Base-by-base conservation (phyloP, 345 rosid genomes). In the Eucalyptus erythrocorys region DNA sequence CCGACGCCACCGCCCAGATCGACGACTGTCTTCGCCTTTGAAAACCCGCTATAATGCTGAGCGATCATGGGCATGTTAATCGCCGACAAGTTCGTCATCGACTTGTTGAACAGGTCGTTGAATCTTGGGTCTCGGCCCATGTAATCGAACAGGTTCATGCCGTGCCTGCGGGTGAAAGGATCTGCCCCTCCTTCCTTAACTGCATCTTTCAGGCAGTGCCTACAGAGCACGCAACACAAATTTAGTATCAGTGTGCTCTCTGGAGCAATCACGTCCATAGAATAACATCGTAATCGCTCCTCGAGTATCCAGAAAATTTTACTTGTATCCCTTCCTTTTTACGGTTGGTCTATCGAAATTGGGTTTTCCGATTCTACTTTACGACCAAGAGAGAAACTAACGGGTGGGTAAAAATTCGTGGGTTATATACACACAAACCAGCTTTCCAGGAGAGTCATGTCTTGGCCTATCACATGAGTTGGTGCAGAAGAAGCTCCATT, bases 391-490 rank as follows among this genome's bases (percentile, higher is more conserved):
- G 34, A 66, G 16, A 90, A 94, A 17, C 87, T 88, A 5, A 93
- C 90, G 9, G 89, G 79, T 13, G 95, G 94, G 48, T 92, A 13
- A 32, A n/a, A n/a, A n/a, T n/a, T 66, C 21, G 21, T 1, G 76
- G 40, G 40, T 66, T 32, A n/a, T 66, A 15, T 14, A 15, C 10
- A n/a, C 40, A n/a, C 76, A 14, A 66, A 66, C 76, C 76, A 64
- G 76, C 5, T 14, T 66, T 66, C 40, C 40, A 66, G 40, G 40
- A 6, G 2, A n/a, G 40, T 66, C 76, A n/a, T n/a, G 21, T 87
- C 37, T 90, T 91, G 14, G 89, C 76, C 12, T 30, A 30, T 22
- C 32, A 15, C 10, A n/a, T 13, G 34, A 15, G 1, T 0, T 26
- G 13, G 26, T 22, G 14, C 86, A 45, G 3, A 3, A 66, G 40